phyloP scores from a whole-genome alignment of 1,284 basidiomycete species.

The Leccinum holopus region DNA sequence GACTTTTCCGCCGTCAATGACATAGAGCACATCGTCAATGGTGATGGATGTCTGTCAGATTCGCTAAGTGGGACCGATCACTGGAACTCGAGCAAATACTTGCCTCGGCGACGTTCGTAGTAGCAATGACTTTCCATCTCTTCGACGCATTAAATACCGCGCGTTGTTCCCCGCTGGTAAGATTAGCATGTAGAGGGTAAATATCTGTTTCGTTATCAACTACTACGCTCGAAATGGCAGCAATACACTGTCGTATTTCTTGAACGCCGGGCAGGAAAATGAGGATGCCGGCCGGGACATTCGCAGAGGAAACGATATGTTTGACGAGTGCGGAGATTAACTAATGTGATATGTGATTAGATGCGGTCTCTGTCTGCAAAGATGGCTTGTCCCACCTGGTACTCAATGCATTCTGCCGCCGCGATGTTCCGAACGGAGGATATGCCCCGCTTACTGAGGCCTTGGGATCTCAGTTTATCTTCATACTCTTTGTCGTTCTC shows the following conservation, averaged over 20 bases:
- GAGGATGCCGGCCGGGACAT: conserved; percentile 64
- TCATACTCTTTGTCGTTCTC: conserved; percentile 54
- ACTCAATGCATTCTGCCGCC: conserved; percentile 71
- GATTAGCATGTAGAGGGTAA: conserved; percentile 87
- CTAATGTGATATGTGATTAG: conserved; percentile 32
- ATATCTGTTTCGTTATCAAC: conserved; percentile 51
- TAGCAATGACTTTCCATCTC: conserved; percentile 83
- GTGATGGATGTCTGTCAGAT: conserved; percentile 82
- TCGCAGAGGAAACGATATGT: conserved; percentile 59
- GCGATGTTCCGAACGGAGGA: conserved; percentile 62
- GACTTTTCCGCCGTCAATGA: conserved; percentile 84
- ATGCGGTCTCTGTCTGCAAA: background rate
- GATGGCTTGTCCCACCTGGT: conserved; percentile 46
- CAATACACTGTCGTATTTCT: conserved; percentile 83
- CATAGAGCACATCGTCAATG: conserved; percentile 87
- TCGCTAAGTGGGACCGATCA: conserved; percentile 4
- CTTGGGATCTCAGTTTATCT: conserved; percentile 49
- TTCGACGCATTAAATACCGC: conserved; percentile 68
- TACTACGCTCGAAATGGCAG: conserved; percentile 50
- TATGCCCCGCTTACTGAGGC: conserved; percentile 55
- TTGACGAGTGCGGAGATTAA: conserved; percentile 68
- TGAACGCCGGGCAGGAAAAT: conserved; percentile 89
- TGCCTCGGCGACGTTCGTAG: conserved; percentile 89
- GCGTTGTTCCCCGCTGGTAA: conserved; percentile 83
- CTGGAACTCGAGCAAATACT: conserved; percentile 10